Evolutionary conservation across 2,329 filamentous ascomycete species (phyloP).

Genomic region (Sporothrix pallida): DNA sequence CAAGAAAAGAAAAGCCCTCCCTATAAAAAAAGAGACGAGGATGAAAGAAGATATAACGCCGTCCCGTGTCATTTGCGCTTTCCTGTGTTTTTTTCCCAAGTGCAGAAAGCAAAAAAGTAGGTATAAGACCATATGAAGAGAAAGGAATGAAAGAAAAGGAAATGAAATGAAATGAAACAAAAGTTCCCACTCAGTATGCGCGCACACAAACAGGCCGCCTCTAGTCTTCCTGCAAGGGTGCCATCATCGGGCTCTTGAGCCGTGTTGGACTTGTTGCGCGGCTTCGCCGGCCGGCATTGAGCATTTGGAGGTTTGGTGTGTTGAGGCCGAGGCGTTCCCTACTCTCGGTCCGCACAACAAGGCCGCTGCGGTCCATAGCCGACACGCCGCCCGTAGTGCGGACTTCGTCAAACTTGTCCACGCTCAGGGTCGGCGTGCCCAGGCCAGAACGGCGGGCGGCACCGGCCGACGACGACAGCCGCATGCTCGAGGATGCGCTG

Average conservation of each 20-base stretch:
- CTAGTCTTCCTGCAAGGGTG: constrained; percentile 51
- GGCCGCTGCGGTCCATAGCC: constrained; percentile 69
- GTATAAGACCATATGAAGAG: background rate
- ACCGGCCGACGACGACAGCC: constrained; percentile 32
- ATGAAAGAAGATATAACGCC: background rate
- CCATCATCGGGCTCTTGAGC: constrained; percentile 63
- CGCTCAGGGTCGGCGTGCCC: constrained; percentile 67
- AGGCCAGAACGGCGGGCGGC: constrained; percentile 64
- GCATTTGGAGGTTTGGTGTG: constrained; percentile 55
- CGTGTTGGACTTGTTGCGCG: constrained; percentile 63
- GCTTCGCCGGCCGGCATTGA: constrained; percentile 63
- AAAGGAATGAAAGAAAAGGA: background rate
- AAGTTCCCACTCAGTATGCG: background rate
- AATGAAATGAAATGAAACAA: background rate
- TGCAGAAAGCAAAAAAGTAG: constrained; percentile 11
- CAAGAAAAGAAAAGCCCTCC: background rate
- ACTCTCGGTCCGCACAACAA: constrained; percentile 84
- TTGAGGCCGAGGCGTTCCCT: constrained; percentile 67
- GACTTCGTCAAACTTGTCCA: constrained; percentile 58
- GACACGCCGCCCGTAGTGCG: constrained; percentile 45
- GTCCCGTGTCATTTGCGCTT: background rate
- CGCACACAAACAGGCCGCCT: background rate
- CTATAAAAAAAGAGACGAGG: background rate
- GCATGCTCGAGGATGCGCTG: constrained; percentile 23
- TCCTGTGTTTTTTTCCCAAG: background rate